Conservation (phyloP, 2,329 filamentous ascomycete species). For the Pseudocercospora vitis region DNA sequence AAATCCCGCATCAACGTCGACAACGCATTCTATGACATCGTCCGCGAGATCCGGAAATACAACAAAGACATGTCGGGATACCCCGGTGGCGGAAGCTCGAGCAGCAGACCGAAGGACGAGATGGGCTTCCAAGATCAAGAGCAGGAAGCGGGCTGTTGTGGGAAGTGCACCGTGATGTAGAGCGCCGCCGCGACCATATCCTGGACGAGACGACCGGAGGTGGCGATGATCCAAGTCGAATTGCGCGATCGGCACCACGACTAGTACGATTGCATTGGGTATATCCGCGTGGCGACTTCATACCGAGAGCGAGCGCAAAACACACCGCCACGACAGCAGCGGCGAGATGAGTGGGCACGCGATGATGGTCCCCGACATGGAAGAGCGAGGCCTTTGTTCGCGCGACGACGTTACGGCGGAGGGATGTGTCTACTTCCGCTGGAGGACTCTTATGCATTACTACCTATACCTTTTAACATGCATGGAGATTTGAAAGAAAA, state of each 20-base stretch:
- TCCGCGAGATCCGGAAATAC: conserved; percentile 95
- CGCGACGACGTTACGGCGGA: too few relatives aligned
- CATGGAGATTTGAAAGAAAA: conserved; percentile 1
- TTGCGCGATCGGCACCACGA: neutral
- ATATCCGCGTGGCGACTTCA: conserved; percentile 11
- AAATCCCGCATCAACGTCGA: conserved; percentile 98
- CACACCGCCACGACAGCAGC: conserved; percentile 5
- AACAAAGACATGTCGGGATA: conserved; percentile 97
- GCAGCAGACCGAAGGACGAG: conserved; percentile 54
- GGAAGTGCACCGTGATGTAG: conserved; percentile 87
- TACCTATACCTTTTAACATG: conserved; percentile 1
- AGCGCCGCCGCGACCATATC: conserved; percentile 1
- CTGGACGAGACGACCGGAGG: neutral
- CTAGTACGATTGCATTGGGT: conserved; percentile 15
- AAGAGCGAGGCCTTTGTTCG: neutral
- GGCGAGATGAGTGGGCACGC: neutral
- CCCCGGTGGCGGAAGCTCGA: conserved; percentile 59
- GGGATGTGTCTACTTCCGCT: neutral
- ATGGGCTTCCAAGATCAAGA: conserved; percentile 76
- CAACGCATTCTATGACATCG: conserved; percentile 97
- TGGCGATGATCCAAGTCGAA: neutral
- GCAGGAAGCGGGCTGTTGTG: conserved; percentile 71
- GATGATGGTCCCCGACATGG: too few relatives aligned
- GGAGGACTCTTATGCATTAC: conserved; percentile 2
- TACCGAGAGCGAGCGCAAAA: conserved; percentile 9